Base-by-base conservation (phyloP, 441 rosid genomes). In the Viola pubescens region DNA sequence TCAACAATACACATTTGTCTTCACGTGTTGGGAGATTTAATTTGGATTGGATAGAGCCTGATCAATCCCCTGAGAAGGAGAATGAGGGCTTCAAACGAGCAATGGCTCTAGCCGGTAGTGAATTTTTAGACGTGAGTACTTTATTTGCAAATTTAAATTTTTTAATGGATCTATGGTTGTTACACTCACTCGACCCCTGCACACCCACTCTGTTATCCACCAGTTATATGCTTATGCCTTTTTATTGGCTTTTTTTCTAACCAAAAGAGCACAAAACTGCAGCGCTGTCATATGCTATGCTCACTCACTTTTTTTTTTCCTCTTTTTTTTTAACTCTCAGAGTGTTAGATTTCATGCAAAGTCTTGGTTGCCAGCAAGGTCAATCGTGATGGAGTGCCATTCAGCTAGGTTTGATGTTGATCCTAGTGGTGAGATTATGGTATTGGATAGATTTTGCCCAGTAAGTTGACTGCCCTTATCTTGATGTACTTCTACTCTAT, bases 31-130 rank as follows among this genome's bases (percentile, higher is more conserved):
- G 95, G 56, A 84, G 77, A 77, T 75, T 94, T 38, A 90, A 90
- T 68, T 83, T 85, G 65, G 97, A 94, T 65, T 89, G 98, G 98
- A 82, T 64, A 37, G 95, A 94, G 19, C 95, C 87, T 49, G 91
- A 90, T 75, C 98, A 90, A 70, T 86, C 98, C 61, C 56, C 89
- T 10, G 88, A 84, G 70, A 94, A 79, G 70, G 98, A 94, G 84
- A 85, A 90, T 60, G 87, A 82, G 68, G 94, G 91, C 58, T 94
- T 94, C 68, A 81, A 76, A 46, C 71, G 37, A 70, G 96, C 91
- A 67, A 83, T 94, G 97, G 79, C 75, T 45, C 68, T 90, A 34
- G 85, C 91, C 59, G 98, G 96, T 19, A 73, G 76, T 62, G 97
- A 94, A 76, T 94, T 94, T 61, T 73, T 88, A 12, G 85, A 86